Base-by-base conservation (phyloP, 768 basidiomycete genomes). In the Lactarius akahatsu region DNA sequence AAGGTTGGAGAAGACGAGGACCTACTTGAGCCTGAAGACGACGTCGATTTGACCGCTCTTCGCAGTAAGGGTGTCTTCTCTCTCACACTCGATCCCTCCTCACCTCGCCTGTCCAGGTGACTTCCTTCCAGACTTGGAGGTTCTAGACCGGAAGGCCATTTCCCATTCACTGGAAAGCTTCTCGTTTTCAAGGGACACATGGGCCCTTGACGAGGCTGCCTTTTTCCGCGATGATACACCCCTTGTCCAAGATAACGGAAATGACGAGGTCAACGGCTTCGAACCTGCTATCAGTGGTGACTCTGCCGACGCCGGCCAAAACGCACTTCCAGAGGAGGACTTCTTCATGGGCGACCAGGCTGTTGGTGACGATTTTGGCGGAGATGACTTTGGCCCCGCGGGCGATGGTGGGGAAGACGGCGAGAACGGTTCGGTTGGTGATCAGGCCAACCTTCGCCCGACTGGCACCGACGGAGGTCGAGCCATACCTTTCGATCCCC, bases 401-500 rank as follows among this genome's bases (percentile, higher is more conserved):
- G 64, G 34, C 15, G 71, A 52, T 28, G 79, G 76, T 20, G 65
- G 47, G 2, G 78, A 74, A 58, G 77, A 73, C 43, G 80, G 80
- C 59, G 83, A 77, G 57, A 77, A 81, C 9, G 80, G 79, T 41
- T 81, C 81, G 57, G 77, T 36, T 64, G 65, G 76, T 55, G 69
- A 62, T 77, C 74, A 80, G 38, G 80, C 80, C 41, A 78, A 76
- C 20, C 75, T 64, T 47, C 69, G 76, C 36, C 80, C 79, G 0
- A 79, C 78, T 59, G 83, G 78, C 2, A 85, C 84, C 23, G 81
- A 80, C 32, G 81, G 76, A 15, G 88, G 84, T 3, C 78, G 78
- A 7, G 85, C 86, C 65, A 85, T 88, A 15, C 87, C 91, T 1
- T 99, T 96, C 73, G 95, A 98, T 76, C 95, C 95, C 9, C 82